These are phyloP conservation scores for Pichia phayaonensis DNA, from an alignment of 805 yeast species.

Conservation along the genomic window DNA sequence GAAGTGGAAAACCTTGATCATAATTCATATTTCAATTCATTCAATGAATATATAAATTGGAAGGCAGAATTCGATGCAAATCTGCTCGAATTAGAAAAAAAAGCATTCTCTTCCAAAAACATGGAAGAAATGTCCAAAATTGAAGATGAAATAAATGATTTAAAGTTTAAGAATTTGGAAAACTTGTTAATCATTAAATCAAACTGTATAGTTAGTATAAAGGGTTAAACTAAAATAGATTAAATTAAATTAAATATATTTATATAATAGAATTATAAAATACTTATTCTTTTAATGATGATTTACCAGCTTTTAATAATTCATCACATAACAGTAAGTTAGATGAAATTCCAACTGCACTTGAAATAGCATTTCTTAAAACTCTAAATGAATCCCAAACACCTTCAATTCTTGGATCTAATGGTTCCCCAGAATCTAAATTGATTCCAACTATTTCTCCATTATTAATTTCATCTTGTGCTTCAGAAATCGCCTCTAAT, in stretches of 20 bases:
- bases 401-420: conserved; percentile 92
- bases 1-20: conserved; percentile 12
- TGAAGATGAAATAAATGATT: conserved; percentile 13
- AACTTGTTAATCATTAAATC: conserved; percentile 3
- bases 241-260: background rate
- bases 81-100: conserved; percentile 13
- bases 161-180: conserved; percentile 10
- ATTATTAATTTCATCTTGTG: conserved; percentile 82
- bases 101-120: conserved; percentile 14
- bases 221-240: background rate
- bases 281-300: conserved; percentile 60
- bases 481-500: conserved; percentile 77
- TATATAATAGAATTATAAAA: background rate
- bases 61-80: conserved; percentile 9
- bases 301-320: conserved; percentile 91
- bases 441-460: conserved; percentile 87
- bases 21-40: conserved; percentile 17
- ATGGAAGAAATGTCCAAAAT: conserved; percentile 13
- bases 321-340: conserved; percentile 93
- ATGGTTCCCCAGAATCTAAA: conserved; percentile 84
- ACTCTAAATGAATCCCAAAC: conserved; percentile 96
- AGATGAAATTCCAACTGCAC: conserved; percentile 92
- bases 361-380: conserved; percentile 81
- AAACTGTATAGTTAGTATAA: conserved; percentile 6
- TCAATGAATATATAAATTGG: conserved; percentile 22